Base-by-base conservation (phyloP, 2,329 filamentous ascomycete genomes). In the Fusarium succisae region DNA sequence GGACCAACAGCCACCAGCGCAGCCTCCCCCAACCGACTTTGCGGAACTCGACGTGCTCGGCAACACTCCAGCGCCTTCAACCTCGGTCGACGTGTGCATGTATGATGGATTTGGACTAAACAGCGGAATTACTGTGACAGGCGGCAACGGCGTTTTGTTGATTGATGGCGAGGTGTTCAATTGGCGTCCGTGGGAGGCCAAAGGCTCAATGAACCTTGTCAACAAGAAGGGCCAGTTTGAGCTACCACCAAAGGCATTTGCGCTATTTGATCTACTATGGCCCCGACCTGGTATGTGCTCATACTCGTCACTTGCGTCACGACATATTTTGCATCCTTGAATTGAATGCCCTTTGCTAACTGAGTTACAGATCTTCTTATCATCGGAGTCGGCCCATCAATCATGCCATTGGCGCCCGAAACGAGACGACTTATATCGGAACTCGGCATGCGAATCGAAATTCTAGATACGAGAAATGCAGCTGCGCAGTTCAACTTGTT, bases 401-500 rank as follows among this genome's bases (percentile, higher is more conserved):
- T 96, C 57, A 85, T 91, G 56, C 95, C 95, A 2, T 83, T 98
- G 13, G 94, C 93, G 63, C 93, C 93, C 2, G 87, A 91, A 76
- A 94, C 94, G 48, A 91, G 92, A 76, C 87, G 87, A 66, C 87
- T 91, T 76, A 90, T 99, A 64, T 92, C 92, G 70, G 88, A 89
- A 37, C 83, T 98, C 47, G 96, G 96, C 0, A 93, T 98, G 76
- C 88, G 94, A 65, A 87, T 98, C 10, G 96, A 99, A 79, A 88
- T 98, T 8, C 89, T 96, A 79, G 96, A 98, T 83, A 98, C 96
- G 38, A 88, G 94, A 72, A 98, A 98, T 83, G 96, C 96, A 14
- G 94, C 96, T 3, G 93, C 95, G 39, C 95, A 98, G 81, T 99
- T 96, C 82, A 99, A 99, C 80, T 81, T 99, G 78, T 85, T 99